Evolutionary conservation across 306 rosid genomes (phyloP).

Genomic region (Cicer chorassanicum): DNA sequence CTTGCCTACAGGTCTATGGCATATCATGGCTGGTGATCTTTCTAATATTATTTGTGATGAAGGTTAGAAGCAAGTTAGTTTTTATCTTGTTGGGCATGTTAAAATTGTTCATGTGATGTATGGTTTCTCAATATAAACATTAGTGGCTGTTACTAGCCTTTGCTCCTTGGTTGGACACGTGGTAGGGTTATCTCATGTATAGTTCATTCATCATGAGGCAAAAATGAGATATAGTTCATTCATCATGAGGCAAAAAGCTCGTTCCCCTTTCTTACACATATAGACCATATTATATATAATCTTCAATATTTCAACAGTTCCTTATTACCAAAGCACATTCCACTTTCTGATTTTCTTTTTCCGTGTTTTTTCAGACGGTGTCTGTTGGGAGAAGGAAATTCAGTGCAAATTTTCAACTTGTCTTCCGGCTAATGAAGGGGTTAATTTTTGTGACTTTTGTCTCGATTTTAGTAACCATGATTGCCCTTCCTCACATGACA

Average conservation of each 20-base stretch:
- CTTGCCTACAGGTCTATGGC: constrained; percentile 80
- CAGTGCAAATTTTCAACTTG: constrained; percentile 92
- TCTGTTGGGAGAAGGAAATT: constrained; percentile 90
- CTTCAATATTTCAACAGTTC: not conserved
- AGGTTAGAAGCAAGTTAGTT: constrained; percentile 61
- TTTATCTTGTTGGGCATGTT: constrained; percentile 27
- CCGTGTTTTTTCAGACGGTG: constrained; percentile 61
- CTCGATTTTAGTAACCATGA: constrained; percentile 73
- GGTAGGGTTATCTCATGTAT: not conserved
- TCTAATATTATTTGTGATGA: constrained; percentile 82
- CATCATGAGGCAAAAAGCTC: not conserved
- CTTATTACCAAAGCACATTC: not conserved
- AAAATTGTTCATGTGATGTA: constrained; percentile 30
- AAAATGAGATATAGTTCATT: not conserved
- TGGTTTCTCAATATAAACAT: constrained; percentile 30
- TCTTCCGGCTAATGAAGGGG: constrained; percentile 92
- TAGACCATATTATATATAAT: not conserved
- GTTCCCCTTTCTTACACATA: constrained; percentile 13
- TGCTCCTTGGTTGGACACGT: not conserved
- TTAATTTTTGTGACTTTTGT: constrained; percentile 83
- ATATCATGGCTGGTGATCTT: constrained; percentile 94
- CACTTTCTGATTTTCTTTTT: constrained; percentile 30
- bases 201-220: not conserved
- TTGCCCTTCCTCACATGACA: constrained; percentile 89
- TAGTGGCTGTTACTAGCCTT: not conserved